Evolutionary conservation across 495 filamentous ascomycete genomes (phyloP), one percentile per base, ranked within the genome.

Genomic region (Hypoxylon crocopeplum): DNA sequence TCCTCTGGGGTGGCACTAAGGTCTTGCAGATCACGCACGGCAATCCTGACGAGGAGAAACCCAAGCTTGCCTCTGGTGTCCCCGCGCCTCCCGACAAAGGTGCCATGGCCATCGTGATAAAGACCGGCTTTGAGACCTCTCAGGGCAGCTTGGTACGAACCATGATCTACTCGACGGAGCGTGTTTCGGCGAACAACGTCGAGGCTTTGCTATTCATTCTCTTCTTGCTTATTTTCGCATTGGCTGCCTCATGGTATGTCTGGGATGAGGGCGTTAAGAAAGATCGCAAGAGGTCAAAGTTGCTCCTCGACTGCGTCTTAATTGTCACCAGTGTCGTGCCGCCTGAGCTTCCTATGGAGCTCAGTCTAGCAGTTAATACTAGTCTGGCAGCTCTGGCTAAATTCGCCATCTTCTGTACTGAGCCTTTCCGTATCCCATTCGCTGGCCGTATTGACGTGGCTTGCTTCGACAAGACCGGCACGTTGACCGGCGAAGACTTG

Each of bases 141-240:
- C 94, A 99, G 73, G 94, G 94, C 59, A 97, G 90, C 70, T 81
- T 99, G 52, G 94, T 99, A 36, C 91, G 94, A 25, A 99, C 94
- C 40, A 99, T 99, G 94, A 98, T 99, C 62, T 99, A 97, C 77
- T 97, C 95, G 2, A 99, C 94, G 5, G 94, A 99, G 72, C 91
- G 93, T 67, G 94, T 99, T 25, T 98, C 93, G 33, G 94, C 94
- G 54, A 96, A 96, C 77, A 98, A 99, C 67, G 86, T 82, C 42
- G 94, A 99, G 72, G 94, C 94, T 2, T 75, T 99, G 11, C 75
- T 96, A 27, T 99, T 99, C 77, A 99, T 99, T 60, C 81, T 98
- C 40, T 99, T 99, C 79, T 82, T 99, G 4, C 82, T 96, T 41
- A 84, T 97, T 64, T 99, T 99, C 77, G 94, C 94, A 60, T 81